phyloP scores from a whole-genome alignment of 768 basidiomycete genomes.

The Tephrocybe sp. region DNA sequence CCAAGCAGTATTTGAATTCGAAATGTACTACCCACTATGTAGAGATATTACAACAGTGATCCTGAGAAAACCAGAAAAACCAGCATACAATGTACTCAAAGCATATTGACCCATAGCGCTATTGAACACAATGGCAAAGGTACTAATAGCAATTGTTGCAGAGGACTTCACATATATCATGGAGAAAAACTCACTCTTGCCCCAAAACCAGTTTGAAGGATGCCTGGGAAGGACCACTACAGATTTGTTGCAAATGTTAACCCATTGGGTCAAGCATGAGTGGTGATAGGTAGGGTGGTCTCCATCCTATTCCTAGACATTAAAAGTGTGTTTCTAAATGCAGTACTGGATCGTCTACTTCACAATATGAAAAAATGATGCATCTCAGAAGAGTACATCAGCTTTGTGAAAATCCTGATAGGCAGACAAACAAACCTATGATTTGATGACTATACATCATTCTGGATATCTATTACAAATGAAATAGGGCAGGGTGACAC shows the following conservation, averaged over 20 bases:
- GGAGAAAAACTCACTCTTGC: slow-evolving; percentile 19
- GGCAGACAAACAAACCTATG: slow-evolving; percentile 18
- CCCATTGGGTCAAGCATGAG: slow-evolving; percentile 32
- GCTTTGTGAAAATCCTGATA: slow-evolving; percentile 18
- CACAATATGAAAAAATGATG: slow-evolving; percentile 22
- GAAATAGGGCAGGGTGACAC: too few relatives aligned
- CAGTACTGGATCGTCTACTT: too few relatives aligned
- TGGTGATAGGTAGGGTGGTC: slow-evolving; percentile 27
- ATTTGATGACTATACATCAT: slow-evolving; percentile 28
- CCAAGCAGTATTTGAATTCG: slow-evolving; percentile 24
- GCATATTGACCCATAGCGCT: slow-evolving; percentile 37
- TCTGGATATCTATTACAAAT: slow-evolving; percentile 11
- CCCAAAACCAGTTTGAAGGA: slow-evolving; percentile 28
- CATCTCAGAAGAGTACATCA: slow-evolving; percentile 20
- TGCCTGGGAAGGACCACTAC: slow-evolving; percentile 27
- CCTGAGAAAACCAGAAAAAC: slow-evolving; percentile 38
- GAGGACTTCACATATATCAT: slow-evolving; percentile 17
- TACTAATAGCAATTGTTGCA: slow-evolving; percentile 21
- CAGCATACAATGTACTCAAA: slow-evolving; percentile 29
- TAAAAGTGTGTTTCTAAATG: slow-evolving; percentile 27
- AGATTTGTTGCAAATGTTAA: slow-evolving; percentile 30
- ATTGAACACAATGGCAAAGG: slow-evolving; percentile 19
- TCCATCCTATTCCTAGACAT: slow-evolving; percentile 29
- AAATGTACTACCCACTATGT: slow-evolving; percentile 26
- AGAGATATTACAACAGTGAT: slow-evolving; percentile 14